Evolutionary conservation across 2,329 filamentous ascomycete genomes (phyloP).

Genomic region (Claviceps pazoutovae): DNA sequence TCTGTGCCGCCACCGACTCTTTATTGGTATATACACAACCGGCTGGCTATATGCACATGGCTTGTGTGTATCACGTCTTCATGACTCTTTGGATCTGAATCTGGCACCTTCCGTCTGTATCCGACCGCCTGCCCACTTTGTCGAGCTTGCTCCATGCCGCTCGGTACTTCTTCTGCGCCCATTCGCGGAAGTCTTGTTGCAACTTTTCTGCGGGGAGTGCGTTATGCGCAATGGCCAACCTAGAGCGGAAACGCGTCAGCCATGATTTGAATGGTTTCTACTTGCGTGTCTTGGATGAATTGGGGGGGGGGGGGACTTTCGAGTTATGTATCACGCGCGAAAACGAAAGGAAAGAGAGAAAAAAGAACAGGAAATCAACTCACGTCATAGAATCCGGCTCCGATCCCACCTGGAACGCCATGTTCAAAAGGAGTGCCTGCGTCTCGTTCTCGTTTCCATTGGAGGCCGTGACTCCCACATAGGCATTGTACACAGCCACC

Average conservation of each 20-base stretch:
- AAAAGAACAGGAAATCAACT: slow-evolving; percentile 23
- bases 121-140: slow-evolving; percentile 32
- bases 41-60: not conserved
- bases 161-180: slow-evolving; percentile 57
- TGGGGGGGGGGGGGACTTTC: no score
- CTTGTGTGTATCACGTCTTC: slow-evolving; percentile 25
- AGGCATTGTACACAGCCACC: slow-evolving; percentile 57
- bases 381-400: slow-evolving; percentile 58
- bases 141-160: slow-evolving; percentile 54
- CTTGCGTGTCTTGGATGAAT: no score
- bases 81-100: slow-evolving; percentile 36
- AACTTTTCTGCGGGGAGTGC: slow-evolving; percentile 49
- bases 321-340: no score
- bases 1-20: slow-evolving; percentile 1
- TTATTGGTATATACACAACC: slow-evolving; percentile 15
- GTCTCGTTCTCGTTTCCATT: slow-evolving; percentile 58
- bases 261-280: no score
- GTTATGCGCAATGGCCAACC: slow-evolving; percentile 65
- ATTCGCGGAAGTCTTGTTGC: slow-evolving; percentile 58
- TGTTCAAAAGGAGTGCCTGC: slow-evolving; percentile 49
- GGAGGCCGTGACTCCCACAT: slow-evolving; percentile 61
- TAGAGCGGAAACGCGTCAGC: slow-evolving; percentile 17
- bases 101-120: slow-evolving; percentile 29
- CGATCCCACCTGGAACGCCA: slow-evolving; percentile 51
- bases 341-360: not conserved